phyloP scores from a whole-genome alignment of 345 rosid species.

The Eucalyptus sp. region DNA sequence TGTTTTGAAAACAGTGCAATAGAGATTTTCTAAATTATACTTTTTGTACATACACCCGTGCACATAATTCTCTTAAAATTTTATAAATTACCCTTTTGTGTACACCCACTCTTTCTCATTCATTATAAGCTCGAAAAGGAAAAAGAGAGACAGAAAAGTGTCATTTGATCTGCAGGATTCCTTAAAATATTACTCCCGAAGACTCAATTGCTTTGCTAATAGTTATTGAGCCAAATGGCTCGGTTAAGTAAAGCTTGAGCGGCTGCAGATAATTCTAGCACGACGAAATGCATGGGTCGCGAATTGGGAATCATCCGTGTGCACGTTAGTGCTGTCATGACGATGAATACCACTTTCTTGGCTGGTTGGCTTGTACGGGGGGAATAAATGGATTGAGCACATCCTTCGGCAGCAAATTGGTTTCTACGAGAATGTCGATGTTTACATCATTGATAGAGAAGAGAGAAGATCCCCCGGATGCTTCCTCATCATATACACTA shows the following conservation, averaged over 20 bases:
- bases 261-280: slow-evolving; percentile 33
- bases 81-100: too few species aligned
- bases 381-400: slow-evolving; percentile 32
- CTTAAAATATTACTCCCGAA: background rate
- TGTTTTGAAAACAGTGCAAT: too few species aligned
- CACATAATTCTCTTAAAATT: too few species aligned
- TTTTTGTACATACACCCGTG: too few species aligned
- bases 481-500: slow-evolving; percentile 50
- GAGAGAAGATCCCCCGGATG: slow-evolving; percentile 42
- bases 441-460: slow-evolving; percentile 1
- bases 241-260: slow-evolving; percentile 13
- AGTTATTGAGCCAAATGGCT: slow-evolving; percentile 10
- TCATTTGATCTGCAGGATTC: background rate
- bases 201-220: slow-evolving; percentile 9
- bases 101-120: slow-evolving; percentile 3
- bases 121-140: background rate
- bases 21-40: too few species aligned
- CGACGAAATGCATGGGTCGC: slow-evolving; percentile 39
- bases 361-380: slow-evolving; percentile 29
- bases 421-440: background rate
- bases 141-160: background rate
- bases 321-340: slow-evolving; percentile 34
- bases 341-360: slow-evolving; percentile 23
- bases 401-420: slow-evolving; percentile 15
- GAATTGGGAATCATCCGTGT: slow-evolving; percentile 14